phyloP scores from a whole-genome alignment of 257 asterid genomes.

The Solanum rostratum region DNA sequence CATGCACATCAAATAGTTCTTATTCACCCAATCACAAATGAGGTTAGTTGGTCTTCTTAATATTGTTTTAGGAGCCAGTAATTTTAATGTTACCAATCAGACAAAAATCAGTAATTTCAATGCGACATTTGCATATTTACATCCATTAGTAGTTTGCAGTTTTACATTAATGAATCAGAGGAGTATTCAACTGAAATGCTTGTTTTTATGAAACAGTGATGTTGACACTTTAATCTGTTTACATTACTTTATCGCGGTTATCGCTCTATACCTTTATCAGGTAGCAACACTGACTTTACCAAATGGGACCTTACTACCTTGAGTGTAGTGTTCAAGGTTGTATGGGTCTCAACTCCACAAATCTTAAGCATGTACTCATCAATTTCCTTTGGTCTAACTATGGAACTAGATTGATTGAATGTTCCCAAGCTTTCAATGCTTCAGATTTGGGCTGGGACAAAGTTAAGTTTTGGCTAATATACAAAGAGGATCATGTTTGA shows the following conservation, averaged over 20 bases:
- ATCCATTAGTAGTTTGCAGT: neutral
- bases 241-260: neutral
- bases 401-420: neutral
- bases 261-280: neutral
- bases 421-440: neutral
- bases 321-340: neutral
- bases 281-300: neutral
- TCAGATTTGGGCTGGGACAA: neutral
- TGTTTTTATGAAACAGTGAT: neutral
- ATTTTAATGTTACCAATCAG: neutral
- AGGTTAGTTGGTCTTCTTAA: constrained; percentile 30
- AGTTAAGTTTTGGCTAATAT: neutral
- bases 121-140: neutral
- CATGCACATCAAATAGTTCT: constrained; percentile 72
- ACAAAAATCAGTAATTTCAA: neutral
- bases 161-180: neutral
- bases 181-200: neutral
- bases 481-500: neutral
- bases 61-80: neutral
- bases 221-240: neutral
- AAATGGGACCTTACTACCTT: neutral
- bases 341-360: neutral
- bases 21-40: constrained; percentile 52
- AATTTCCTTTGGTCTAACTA: neutral
- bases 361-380: neutral